phyloP scores from a whole-genome alignment of 2,329 filamentous ascomycete species.

The Penicillium sp. region DNA sequence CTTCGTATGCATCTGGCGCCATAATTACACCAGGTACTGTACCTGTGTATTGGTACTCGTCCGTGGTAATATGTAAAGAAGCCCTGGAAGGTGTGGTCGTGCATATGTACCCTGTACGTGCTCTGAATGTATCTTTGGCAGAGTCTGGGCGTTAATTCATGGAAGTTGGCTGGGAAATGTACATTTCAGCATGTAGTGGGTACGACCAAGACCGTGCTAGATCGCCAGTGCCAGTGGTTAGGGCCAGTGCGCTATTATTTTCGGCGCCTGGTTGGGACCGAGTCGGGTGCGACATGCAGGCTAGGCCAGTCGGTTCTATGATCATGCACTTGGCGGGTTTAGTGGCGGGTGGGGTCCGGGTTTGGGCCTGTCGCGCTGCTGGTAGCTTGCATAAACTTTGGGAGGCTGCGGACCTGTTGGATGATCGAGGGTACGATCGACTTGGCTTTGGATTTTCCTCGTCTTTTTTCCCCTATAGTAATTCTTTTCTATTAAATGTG shows the following conservation, averaged over 20 bases:
- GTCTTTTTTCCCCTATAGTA: too few species aligned
- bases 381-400: neutral
- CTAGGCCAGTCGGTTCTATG: slow-evolving; percentile 18
- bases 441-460: neutral
- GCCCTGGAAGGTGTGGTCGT: neutral
- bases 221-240: neutral
- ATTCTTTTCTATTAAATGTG: neutral
- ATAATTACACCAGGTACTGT: neutral
- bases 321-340: slow-evolving; percentile 11
- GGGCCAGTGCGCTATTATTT: slow-evolving; percentile 4
- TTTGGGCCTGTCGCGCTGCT: neutral
- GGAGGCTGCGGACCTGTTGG: neutral
- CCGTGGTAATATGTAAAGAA: neutral
- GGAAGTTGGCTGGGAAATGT: neutral
- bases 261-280: slow-evolving; percentile 9
- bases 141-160: neutral
- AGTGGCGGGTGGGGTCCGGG: slow-evolving; percentile 1
- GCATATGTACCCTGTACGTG: neutral
- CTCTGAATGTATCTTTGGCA: neutral
- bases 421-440: neutral
- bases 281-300: slow-evolving; percentile 21
- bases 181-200: neutral
- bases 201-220: neutral
- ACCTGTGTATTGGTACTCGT: neutral
- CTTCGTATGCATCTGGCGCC: neutral